Evolutionary conservation across 331 rosid species (phyloP).

Genomic region (Acacia pycnantha): DNA sequence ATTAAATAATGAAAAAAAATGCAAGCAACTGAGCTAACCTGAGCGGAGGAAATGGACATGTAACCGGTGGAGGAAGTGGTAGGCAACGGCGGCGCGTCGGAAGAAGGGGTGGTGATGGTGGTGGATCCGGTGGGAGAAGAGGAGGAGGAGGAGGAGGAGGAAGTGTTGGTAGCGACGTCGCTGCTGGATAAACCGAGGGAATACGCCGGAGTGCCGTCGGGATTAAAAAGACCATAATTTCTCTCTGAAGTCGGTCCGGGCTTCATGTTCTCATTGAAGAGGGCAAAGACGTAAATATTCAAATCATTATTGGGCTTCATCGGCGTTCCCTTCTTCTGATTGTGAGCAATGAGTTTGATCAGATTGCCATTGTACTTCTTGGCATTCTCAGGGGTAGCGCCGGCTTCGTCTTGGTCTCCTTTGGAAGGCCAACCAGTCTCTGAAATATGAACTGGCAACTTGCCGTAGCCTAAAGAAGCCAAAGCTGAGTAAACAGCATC

Average conservation of each 20-base stretch:
- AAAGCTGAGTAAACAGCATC: slow-evolving; percentile 87
- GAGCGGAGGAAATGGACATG: slow-evolving; percentile 73
- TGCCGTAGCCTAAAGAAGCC: slow-evolving; percentile 51
- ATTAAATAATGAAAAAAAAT: background rate
- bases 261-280: slow-evolving; percentile 93
- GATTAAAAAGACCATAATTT: slow-evolving; percentile 88
- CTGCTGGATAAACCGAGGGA: slow-evolving; percentile 45
- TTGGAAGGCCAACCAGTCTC: slow-evolving; percentile 99
- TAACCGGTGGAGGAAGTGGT: slow-evolving; percentile 69
- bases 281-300: slow-evolving; percentile 86
- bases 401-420: slow-evolving; percentile 81
- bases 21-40: slow-evolving; percentile 34
- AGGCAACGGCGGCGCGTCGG: slow-evolving; percentile 33
- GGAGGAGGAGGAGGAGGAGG: background rate
- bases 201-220: slow-evolving; percentile 79
- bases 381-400: slow-evolving; percentile 81
- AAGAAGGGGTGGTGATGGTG: slow-evolving; percentile 8
- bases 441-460: slow-evolving; percentile 78
- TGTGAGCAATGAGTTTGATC: slow-evolving; percentile 43
- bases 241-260: slow-evolving; percentile 96
- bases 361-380: slow-evolving; percentile 86
- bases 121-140: background rate
- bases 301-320: slow-evolving; percentile 68
- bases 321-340: slow-evolving; percentile 75
- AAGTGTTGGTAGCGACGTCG: slow-evolving; percentile 26